Evolutionary conservation across 257 asterid species (phyloP), one percentile per base, ranked within the genome.

Genomic region (Rauvolfia tetraphylla): DNA sequence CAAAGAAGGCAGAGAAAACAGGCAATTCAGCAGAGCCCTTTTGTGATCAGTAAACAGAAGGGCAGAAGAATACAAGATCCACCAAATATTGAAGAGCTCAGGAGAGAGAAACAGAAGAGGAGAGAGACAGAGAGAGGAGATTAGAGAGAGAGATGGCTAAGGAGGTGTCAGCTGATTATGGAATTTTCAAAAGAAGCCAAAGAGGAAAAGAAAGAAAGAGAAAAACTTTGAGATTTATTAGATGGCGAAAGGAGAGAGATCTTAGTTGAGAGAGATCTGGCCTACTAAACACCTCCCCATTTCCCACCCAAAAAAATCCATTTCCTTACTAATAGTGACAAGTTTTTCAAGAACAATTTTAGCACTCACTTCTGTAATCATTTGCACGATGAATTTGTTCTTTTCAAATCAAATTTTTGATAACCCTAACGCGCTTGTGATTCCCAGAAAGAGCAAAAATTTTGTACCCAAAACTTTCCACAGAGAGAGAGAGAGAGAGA

Each of bases 51-150:
- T 79, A 65, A 73, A 23, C 44, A 67, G 46, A 66, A 74, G 68
- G 75, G 75, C 75, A 41, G 82, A 29, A 41, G 31, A 78, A 71
- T 51, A 77, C 79, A 70, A 77, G 85, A 81, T 81, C 85, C 82
- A 77, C 76, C 78, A 73, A 76, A 36, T 58, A 61, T 77, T 68
- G 53, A 39, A 48, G 68, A 59, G 59, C 56, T 75, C 14, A 65
- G 33, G 71, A 74, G 49, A 73, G 68, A 68, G 75, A 56, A 22
- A 29, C 10, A 71, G 63, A 66, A 75, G 29, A 66, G 42, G 36
- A 58, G 31, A 61, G 59, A 53, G 27, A 74, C 46, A 3, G 49
- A 59, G 72, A 49, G 75, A 73, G 48, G n/a, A n/a, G n/a, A n/a
- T n/a, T n/a, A n/a, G n/a, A 67, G 25, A 10, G 7, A 67, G 42